Base-by-base conservation (phyloP, 371 early-diverging fungal species). In the Funneliformis caledonium region DNA sequence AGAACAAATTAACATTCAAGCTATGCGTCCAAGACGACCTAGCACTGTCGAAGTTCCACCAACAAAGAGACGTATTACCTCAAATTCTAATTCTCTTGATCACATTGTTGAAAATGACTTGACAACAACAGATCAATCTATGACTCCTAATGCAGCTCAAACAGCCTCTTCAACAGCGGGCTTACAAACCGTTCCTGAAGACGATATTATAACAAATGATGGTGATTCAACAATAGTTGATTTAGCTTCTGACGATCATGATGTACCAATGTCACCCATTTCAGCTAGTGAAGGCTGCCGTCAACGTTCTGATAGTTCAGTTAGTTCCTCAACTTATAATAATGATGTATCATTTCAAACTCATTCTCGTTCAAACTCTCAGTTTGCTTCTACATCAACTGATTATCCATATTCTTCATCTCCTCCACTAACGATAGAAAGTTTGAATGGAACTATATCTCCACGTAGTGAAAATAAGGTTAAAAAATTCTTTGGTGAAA, bases 401-500 rank as follows among this genome's bases (percentile, higher is more conserved):
- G 72, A 72, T 72, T 48, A 47, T 48, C 48, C 4, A 6, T 56
- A 6, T 56, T 19, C 74, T 52, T 56, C 74, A 33, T 73, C 74
- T 37, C 50, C 74, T 10, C 22, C 74, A 9, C 31, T 11, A 6
- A 64, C 64, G 26, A 10, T 2, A 11, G 33, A 19, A 31, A 33
- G 33, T n/a, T 6, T 33, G 10, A 11, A 42, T 56, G 56, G 42
- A 9, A 14, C 50, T 16, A 56, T 8, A 16, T 37, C 56, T 10
- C 50, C 9, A 74, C 83, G 14, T 82, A 83, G 16, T 77, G 72
- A 59, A 76, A 86, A 87, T 68, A 92, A 92, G 81, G 83, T 91
- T 31, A 88, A 88, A 81, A 88, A 89, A 76, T 91, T 92, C 85
- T 92, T 92, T 85, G 92, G 92, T 11, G 90, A 91, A 56, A 91